Evolutionary conservation across 305 asterid genomes (phyloP).

Genomic region (Fraxinus velutina): DNA sequence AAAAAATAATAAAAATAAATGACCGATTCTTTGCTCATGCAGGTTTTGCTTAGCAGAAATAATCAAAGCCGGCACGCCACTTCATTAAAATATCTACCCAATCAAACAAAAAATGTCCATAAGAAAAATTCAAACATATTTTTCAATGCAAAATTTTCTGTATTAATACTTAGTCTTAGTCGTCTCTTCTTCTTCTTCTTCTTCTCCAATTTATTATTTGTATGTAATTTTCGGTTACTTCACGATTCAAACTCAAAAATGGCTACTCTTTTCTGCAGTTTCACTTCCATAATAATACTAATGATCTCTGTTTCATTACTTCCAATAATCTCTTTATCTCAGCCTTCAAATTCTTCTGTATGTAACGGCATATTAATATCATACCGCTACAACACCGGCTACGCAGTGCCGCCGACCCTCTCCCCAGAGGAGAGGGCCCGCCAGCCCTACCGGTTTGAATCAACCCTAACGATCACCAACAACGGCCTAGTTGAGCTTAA

Average conservation of each 20-base stretch:
- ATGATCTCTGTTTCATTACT: slow-evolving; percentile 26
- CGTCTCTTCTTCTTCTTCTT: neutral
- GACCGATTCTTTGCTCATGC: slow-evolving; percentile 26
- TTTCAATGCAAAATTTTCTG: slow-evolving; percentile 25
- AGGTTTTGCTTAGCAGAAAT: slow-evolving; percentile 24
- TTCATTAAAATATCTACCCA: slow-evolving; percentile 16
- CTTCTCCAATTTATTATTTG: neutral
- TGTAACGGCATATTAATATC: slow-evolving; percentile 63
- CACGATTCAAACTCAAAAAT: neutral
- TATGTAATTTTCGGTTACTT: slow-evolving; percentile 2
- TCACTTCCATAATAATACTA: slow-evolving; percentile 19
- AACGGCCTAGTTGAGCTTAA: slow-evolving; percentile 49
- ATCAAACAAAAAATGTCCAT: slow-evolving; percentile 8
- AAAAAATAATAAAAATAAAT: neutral
- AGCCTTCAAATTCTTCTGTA: slow-evolving; percentile 22
- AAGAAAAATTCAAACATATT: slow-evolving; percentile 36
- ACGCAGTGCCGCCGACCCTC: slow-evolving; percentile 43
- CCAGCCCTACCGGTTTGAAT: slow-evolving; percentile 63
- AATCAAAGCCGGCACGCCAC: slow-evolving; percentile 43
- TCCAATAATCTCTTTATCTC: slow-evolving; percentile 36
- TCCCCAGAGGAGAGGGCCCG: slow-evolving; percentile 26
- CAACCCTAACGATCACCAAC: slow-evolving; percentile 51
- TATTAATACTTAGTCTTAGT: neutral
- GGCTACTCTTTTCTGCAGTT: slow-evolving; percentile 17
- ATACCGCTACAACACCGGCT: slow-evolving; percentile 37